phyloP scores from a whole-genome alignment of 2,329 filamentous ascomycete genomes.

The Trichoderma harzianum region DNA sequence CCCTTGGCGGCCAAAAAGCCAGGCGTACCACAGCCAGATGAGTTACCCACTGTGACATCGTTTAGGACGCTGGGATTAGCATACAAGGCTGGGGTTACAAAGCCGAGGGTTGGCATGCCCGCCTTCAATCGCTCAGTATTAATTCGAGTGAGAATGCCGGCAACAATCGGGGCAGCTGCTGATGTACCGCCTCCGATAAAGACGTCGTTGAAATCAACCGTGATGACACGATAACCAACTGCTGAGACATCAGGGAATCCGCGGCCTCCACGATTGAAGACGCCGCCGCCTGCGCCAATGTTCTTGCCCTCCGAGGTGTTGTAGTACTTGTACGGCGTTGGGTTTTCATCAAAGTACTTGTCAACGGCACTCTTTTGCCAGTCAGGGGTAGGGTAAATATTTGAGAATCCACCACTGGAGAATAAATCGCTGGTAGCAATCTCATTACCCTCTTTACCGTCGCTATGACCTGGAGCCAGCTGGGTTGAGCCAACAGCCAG shows the following conservation, averaged over 20 bases:
- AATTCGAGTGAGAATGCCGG: slow-evolving; percentile 29
- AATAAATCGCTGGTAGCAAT: background rate
- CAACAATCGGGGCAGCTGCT: slow-evolving; percentile 31
- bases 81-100: slow-evolving; percentile 2
- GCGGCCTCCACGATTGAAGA: slow-evolving; percentile 41
- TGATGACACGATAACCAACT: slow-evolving; percentile 40
- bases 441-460: background rate
- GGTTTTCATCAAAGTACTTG: slow-evolving; percentile 35
- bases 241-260: slow-evolving; percentile 46
- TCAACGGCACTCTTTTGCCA: slow-evolving; percentile 44
- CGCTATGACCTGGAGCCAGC: slow-evolving; percentile 31
- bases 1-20: background rate
- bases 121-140: slow-evolving; percentile 26
- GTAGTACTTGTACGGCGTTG: background rate
- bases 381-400: slow-evolving; percentile 43
- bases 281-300: slow-evolving; percentile 37
- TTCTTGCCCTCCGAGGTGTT: slow-evolving; percentile 25
- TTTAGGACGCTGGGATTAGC: background rate
- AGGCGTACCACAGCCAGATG: background rate
- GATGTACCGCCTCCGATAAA: slow-evolving; percentile 48
- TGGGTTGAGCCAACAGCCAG: slow-evolving; percentile 49
- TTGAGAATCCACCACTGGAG: slow-evolving; percentile 38
- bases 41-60: background rate
- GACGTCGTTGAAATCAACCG: slow-evolving; percentile 42
- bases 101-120: slow-evolving; percentile 20